Evolutionary conservation across 768 basidiomycete genomes (phyloP), one percentile per base, ranked within the genome.

Genomic region (Tephrocybe sp.): DNA sequence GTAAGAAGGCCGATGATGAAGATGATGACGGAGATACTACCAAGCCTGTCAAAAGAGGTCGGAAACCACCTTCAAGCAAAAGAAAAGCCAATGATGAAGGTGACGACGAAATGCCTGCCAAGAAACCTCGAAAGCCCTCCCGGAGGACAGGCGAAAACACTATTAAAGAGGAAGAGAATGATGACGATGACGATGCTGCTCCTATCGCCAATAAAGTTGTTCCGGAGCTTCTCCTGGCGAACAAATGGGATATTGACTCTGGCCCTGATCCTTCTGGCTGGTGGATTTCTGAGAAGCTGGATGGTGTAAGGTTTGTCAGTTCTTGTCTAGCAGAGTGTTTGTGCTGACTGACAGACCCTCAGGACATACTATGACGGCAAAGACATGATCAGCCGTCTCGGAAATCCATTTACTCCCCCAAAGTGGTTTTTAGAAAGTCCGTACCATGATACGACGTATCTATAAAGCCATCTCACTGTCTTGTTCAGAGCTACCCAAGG

Each of bases 231-330:
- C 64, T 84, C 44, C 65, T 84, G 1, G 82, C 82, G 0, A 75
- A 73, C 52, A 80, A 80, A 44, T 82, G 79, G 80, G 79, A 82
- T 44, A 49, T 80, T 2, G 78, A 79, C 12, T 76, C 56, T 21
- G 79, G 79, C 0, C 66, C 68, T 16, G 81, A 84, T 57, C 80
- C 80, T 1, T 72, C 73, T 13, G 80, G 79, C 1, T 84, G 79
- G 79, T 82, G 78, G 78, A 74, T 82, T 25, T 80, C 78, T 2
- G 81, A 84, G 56, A 83, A 84, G 59, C 58, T 84, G 41, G 82
- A 84, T 61, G 81, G 82, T 48, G 80, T 83, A 27, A 67, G 81
- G 80, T 81, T 52, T n/a, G 73, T 52, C 22, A 50, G 18, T 25
- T 19, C 18, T 9, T n/a, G 30, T 35, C 12, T 24, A 22, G 26